Percentiles rank a stretch among this genome's conserved stretches.
phyloP scores from a whole-genome alignment of 192 early-diverging fungal species.

The Rhizophagus clarus region DNA sequence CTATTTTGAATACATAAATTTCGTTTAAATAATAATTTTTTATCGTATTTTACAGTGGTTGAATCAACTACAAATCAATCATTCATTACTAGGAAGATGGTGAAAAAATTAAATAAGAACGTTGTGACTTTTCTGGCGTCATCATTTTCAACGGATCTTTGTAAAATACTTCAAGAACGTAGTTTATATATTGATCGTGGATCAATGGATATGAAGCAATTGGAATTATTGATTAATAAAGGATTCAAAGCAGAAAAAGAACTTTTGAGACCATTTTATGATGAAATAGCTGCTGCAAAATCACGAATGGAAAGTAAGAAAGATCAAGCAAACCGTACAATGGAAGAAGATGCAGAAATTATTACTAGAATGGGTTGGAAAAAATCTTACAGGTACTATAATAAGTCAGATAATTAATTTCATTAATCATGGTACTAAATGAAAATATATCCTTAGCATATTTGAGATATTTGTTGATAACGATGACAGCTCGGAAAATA shows the following conservation, averaged over 20 bases:
- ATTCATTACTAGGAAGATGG: neutral
- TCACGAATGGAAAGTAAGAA: neutral
- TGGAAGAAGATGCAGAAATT: conserved; percentile 4
- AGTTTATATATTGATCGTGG: neutral
- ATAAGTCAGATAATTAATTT: too few species aligned
- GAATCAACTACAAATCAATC: conserved; percentile 19
- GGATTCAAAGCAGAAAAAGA: neutral
- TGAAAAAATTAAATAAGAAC: neutral
- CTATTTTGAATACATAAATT: too few species aligned
- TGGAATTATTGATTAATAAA: neutral
- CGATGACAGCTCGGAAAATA: neutral
- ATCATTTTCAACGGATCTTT: neutral
- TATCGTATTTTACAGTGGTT: neutral
- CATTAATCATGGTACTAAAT: neutral
- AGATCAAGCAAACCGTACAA: neutral
- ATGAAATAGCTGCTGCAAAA: neutral
- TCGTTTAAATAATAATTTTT: too few species aligned
- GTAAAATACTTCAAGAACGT: neutral
- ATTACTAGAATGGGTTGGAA: neutral
- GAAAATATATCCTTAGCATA: neutral
- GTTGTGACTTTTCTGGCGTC: neutral
- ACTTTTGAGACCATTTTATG: neutral
- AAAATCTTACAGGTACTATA: neutral
- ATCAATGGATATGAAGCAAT: neutral
- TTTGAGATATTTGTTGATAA: neutral